Evolutionary conservation across 345 rosid genomes (phyloP).

Genomic region (Geranium rotundifolium): DNA sequence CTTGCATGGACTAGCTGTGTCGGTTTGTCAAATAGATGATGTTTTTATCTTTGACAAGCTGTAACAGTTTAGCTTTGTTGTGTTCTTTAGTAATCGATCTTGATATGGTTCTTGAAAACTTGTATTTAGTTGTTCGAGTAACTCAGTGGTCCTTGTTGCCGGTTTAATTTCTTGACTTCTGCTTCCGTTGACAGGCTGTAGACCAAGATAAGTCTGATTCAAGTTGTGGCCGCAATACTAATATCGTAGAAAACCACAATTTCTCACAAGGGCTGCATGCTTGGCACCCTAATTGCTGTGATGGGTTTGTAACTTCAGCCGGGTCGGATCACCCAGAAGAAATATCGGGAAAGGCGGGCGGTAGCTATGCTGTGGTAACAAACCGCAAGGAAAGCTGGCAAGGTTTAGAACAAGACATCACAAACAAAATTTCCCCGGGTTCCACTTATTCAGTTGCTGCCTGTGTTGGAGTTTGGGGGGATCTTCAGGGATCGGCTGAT

Average conservation of each 20-base stretch:
- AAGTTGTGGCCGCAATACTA: conserved; percentile 1
- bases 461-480: conserved; percentile 58
- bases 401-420: conserved; percentile 87
- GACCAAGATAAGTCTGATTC: no score
- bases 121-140: no score
- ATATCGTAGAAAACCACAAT: conserved; percentile 57
- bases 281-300: conserved; percentile 74
- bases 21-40: no score
- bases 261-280: conserved; percentile 59
- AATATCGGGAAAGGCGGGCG: conserved; percentile 17
- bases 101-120: no score
- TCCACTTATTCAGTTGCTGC: conserved; percentile 55
- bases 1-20: no score
- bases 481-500: conserved; percentile 39
- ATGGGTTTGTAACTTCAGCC: conserved; percentile 45
- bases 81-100: no score
- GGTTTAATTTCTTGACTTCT: no score
- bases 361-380: conserved; percentile 59
- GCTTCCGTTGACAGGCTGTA: no score
- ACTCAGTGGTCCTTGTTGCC: no score
- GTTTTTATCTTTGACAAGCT: no score
- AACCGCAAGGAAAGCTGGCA: conserved; percentile 88
- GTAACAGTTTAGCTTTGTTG: no score
- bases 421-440: conserved; percentile 46
- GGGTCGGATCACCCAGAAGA: conserved; percentile 23